Conservation (phyloP, 1,284 basidiomycete species). For the Pyrrhoderma noxium region DNA sequence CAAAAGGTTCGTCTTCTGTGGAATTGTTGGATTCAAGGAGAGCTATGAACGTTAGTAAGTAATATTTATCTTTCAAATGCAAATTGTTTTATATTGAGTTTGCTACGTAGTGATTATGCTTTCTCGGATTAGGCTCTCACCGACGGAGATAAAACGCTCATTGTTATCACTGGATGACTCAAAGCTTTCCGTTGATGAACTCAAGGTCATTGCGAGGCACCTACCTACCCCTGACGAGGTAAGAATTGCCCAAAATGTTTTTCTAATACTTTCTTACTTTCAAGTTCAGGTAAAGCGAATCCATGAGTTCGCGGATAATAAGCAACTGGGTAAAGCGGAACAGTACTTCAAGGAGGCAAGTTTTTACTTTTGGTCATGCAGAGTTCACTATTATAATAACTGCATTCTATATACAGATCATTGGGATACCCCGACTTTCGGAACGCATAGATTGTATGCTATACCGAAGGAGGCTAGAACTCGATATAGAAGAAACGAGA, state of each 20-base stretch:
- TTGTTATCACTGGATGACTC: slow-evolving; percentile 66
- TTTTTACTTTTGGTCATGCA: neutral
- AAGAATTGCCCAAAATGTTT: slow-evolving; percentile 15
- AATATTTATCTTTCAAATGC: no score
- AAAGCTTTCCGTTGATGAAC: slow-evolving; percentile 58
- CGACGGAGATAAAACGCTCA: slow-evolving; percentile 58
- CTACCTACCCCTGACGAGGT: slow-evolving; percentile 77
- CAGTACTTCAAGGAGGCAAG: slow-evolving; percentile 74
- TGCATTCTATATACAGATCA: slow-evolving; percentile 45
- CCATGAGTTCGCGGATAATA: slow-evolving; percentile 58
- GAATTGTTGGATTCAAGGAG: slow-evolving; percentile 74
- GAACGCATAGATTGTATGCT: slow-evolving; percentile 77
- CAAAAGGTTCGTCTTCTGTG: slow-evolving; percentile 52
- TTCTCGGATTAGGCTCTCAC: slow-evolving; percentile 59
- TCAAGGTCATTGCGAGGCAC: slow-evolving; percentile 66
- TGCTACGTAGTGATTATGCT: slow-evolving; percentile 68
- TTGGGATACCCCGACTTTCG: slow-evolving; percentile 66
- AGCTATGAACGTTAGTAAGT: slow-evolving; percentile 77
- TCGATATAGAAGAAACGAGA: slow-evolving; percentile 78
- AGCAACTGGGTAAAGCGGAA: slow-evolving; percentile 75
- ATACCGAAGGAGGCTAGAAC: slow-evolving; percentile 72
- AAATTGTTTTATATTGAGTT: no score
- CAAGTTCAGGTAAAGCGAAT: slow-evolving; percentile 49
- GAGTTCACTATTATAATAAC: neutral
- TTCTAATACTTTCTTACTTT: neutral